Conservation (phyloP, 805 yeast species). For the Wickerhamiella allomyrinae region DNA sequence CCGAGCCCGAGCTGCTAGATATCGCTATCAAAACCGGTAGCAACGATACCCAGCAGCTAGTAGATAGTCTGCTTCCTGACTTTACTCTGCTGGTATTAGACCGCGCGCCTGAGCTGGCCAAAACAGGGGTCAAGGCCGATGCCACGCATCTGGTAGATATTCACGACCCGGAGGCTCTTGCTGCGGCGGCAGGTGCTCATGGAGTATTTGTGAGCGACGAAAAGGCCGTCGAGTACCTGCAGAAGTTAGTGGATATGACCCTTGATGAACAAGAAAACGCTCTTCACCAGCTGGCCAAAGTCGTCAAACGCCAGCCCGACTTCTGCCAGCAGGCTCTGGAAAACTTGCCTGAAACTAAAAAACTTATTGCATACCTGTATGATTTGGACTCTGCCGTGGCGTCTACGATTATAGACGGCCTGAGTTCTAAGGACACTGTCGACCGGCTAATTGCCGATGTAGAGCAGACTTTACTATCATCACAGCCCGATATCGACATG, state of each 20-base stretch:
- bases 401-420: not conserved
- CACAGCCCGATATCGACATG: not conserved
- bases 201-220: constrained; percentile 6
- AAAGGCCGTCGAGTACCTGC: constrained; percentile 4
- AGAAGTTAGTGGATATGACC: constrained; percentile 4
- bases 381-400: constrained; percentile 5
- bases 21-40: constrained; percentile 10
- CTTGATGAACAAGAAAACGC: constrained; percentile 1
- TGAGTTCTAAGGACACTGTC: not conserved
- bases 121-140: not conserved
- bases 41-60: constrained; percentile 9
- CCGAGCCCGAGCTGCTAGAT: constrained; percentile 1
- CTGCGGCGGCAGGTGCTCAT: constrained; percentile 9
- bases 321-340: not conserved
- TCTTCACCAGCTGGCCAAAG: constrained; percentile 4
- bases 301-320: not conserved
- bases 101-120: constrained; percentile 3
- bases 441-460: not conserved
- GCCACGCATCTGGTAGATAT: constrained; percentile 4
- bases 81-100: constrained; percentile 3
- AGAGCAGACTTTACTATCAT: not conserved
- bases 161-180: constrained; percentile 1
- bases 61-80: constrained; percentile 5
- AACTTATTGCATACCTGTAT: not conserved
- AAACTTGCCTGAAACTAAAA: not conserved